A percentile compares a stretch with the other conserved stretches of the same genome.
Evolutionary conservation across 2,329 filamentous ascomycete species (phyloP).

Genomic region (Nothophoma quercina): DNA sequence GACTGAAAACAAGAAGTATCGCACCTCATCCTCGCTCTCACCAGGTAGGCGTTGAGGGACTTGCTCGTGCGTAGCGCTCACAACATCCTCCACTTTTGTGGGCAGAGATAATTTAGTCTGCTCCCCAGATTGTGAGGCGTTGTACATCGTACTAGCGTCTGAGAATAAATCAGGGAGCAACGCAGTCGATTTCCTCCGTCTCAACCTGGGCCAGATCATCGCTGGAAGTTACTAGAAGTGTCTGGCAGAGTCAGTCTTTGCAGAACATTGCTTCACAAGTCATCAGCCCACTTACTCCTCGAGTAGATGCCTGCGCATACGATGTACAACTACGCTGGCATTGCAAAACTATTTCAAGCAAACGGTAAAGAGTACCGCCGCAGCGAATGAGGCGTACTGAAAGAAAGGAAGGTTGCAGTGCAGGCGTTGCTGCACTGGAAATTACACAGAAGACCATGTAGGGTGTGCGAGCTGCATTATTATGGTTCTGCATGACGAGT

Average conservation of each 20-base stretch:
- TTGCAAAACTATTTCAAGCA: neutral
- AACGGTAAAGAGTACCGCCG: neutral
- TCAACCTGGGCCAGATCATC: no score
- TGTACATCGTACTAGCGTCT: no score
- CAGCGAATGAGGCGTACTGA: neutral
- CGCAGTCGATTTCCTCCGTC: neutral
- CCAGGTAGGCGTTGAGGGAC: slow-evolving; percentile 15
- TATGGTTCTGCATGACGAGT: neutral
- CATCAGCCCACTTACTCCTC: neutral
- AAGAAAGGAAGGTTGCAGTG: neutral
- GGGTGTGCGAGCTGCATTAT: neutral
- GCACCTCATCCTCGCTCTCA: slow-evolving; percentile 22
- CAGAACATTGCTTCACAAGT: no score
- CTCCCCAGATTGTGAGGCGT: neutral
- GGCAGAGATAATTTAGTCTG: no score
- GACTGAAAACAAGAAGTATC: slow-evolving; percentile 30
- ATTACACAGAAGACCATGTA: neutral
- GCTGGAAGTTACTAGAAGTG: no score
- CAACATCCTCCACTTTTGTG: slow-evolving; percentile 1
- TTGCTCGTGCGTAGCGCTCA: neutral
- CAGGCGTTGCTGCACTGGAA: no score
- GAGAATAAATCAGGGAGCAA: neutral
- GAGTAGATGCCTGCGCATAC: neutral
- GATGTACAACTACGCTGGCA: neutral
- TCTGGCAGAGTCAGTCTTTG: no score